Evolutionary conservation across 2,329 filamentous ascomycete species (phyloP), one percentile per base, ranked within the genome.

Genomic region (Biscogniauxia sp.): DNA sequence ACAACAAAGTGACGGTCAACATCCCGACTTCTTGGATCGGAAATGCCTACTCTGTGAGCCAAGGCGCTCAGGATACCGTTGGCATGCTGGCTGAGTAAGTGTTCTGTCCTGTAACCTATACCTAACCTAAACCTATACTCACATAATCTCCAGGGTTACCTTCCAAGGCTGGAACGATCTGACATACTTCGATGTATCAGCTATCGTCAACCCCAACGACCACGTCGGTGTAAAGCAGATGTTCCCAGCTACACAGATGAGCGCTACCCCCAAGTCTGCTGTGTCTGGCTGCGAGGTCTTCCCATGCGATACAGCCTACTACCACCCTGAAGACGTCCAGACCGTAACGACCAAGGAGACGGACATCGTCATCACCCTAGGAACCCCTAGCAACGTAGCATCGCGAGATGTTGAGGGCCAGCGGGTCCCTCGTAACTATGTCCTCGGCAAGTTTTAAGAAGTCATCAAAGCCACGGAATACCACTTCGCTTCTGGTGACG

Each of bases 171-270:
- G 73, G 73, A 68, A 72, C 56, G 82, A 75, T 64, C 62, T 76
- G 61, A 84, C 80, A 60, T 86, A 80, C 79, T 86, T 83, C 60
- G 84, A 86, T 64, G 82, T 86, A 63, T 85, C 82, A 11, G 83
- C 83, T 71, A 86, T 86, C 64, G 81, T 85, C 67, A 75, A 82
- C 72, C 73, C 81, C 55, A 69, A 69, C 49, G 84, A 85, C 72
- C 67, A 74, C 65, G 60, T 79, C 64, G 82, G 82, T 67, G 78
- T 86, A 68, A 84, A 85, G 78, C 74, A 80, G 75, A 78, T 86
- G 72, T 85, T 75, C 75, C 83, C 83, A 26, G 72, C 70, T 58
- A 68, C 57, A 56, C 57, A 73, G 54, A 41, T 60, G n/a, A 26
- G 58, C 9, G 51, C 52, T 20, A 41, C 45, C 23, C 50, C 64